Base-by-base conservation (phyloP, 1,139 yeast species). In the Petasospora fabianii region DNA sequence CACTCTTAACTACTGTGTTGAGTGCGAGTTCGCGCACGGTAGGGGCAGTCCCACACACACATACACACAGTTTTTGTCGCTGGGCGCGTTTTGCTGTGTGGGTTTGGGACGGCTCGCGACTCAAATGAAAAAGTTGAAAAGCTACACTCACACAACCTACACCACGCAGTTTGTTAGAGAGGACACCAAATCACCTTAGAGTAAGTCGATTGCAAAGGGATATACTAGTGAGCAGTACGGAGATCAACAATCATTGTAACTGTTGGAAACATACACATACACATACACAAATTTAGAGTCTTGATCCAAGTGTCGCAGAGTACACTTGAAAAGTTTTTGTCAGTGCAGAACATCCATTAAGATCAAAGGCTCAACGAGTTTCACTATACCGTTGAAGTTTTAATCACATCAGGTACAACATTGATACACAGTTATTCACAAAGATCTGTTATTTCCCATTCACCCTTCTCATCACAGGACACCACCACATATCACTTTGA, bases 91-190 rank as follows among this genome's bases (percentile, higher is more conserved):
- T n/a, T n/a, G n/a, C n/a, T n/a, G n/a, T n/a, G n/a, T n/a, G n/a
- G n/a, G n/a, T n/a, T n/a, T n/a, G n/a, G n/a, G 34, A 26, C 14
- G 22, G 31, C 31, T 14, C 35, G 34, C 34, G 41, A 35, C 41
- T 32, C 35, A 33, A 27, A 32, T 41, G 44, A 41, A 41, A 41
- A 41, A 41, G 32, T 41, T 41, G 44, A 38, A 41, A 41, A 41
- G 41, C 44, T 41, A 39, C 35, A 35, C 35, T 35, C 35, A 38
- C 36, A 35, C 38, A 24, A 20, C 22, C 30, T 14, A 14, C 32
- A 21, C 31, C 36, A 31, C 30, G 24, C 24, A 24, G 16, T 15
- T 13, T 36, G 32, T 38, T 34, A 11, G 20, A 32, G 21, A 24
- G 32, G 21, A 30, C 30, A 27, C 35, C 37, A 36, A 37, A 24